phyloP scores from a whole-genome alignment of 768 basidiomycete species.

The Tricholoma matsutake region DNA sequence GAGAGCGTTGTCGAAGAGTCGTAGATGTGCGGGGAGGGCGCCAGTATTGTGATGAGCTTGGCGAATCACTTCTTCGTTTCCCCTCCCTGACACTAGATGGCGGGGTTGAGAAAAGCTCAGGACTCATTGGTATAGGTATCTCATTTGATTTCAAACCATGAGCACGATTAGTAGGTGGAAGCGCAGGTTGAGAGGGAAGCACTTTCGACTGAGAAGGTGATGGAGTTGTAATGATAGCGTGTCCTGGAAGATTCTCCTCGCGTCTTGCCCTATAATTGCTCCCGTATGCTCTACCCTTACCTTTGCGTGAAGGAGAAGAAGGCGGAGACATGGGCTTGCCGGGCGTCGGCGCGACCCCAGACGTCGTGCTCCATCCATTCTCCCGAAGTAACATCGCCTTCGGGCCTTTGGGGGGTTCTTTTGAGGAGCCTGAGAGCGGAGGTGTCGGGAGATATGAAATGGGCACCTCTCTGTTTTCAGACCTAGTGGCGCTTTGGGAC shows the following conservation, averaged over 20 bases:
- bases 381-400: slow-evolving; percentile 16
- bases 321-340: neutral
- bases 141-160: neutral
- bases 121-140: slow-evolving; percentile 16
- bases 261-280: neutral
- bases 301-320: neutral
- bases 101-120: slow-evolving; percentile 9
- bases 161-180: neutral
- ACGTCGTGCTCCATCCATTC: neutral
- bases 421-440: neutral
- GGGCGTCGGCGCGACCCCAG: neutral
- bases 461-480: neutral
- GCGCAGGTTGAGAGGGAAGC: neutral
- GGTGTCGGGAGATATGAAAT: neutral
- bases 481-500: neutral
- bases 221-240: neutral
- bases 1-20: slow-evolving; percentile 1
- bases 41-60: slow-evolving; percentile 4
- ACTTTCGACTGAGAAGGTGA: neutral
- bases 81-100: neutral
- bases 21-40: slow-evolving; percentile 5
- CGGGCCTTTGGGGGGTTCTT: slow-evolving; percentile 16
- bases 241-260: neutral
- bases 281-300: neutral
- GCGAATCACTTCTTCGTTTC: neutral